Conservation (phyloP, 192 early-diverging fungal genomes). For the Irineochytrium annulatum region DNA sequence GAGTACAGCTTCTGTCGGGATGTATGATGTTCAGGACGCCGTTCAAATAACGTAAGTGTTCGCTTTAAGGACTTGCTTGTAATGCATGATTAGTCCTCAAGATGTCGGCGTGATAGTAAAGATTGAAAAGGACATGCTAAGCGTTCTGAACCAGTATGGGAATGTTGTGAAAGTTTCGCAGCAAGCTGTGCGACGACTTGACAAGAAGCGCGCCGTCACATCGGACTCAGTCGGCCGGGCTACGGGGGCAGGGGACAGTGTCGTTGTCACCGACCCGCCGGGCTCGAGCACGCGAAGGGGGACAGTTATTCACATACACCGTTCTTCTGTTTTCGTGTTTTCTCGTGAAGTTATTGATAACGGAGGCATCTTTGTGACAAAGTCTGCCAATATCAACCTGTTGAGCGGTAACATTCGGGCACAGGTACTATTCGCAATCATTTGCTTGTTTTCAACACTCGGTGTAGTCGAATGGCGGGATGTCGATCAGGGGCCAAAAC, state of each 20-base stretch:
- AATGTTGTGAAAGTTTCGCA: constrained; percentile 59
- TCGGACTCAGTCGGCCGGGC: constrained; percentile 51
- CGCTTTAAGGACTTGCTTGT: not conserved
- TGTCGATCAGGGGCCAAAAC: not conserved
- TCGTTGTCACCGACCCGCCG: constrained; percentile 57
- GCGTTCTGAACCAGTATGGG: constrained; percentile 73
- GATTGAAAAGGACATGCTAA: constrained; percentile 69
- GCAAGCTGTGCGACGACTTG: constrained; percentile 70
- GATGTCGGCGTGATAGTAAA: constrained; percentile 80
- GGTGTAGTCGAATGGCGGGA: not conserved
- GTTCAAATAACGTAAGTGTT: constrained; percentile 68
- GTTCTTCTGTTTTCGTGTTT: constrained; percentile 75
- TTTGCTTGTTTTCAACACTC: constrained; percentile 7
- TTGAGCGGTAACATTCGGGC: constrained; percentile 11
- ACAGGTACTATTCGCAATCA: constrained; percentile 9
- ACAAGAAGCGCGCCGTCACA: constrained; percentile 39
- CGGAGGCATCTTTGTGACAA: constrained; percentile 71
- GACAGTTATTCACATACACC: constrained; percentile 77
- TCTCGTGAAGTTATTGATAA: constrained; percentile 70
- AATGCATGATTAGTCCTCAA: constrained; percentile 15
- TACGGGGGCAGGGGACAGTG: constrained; percentile 63
- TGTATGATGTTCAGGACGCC: constrained; percentile 84
- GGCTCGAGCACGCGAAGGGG: constrained; percentile 46
- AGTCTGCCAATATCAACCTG: constrained; percentile 52
- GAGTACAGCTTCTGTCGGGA: constrained; percentile 48